phyloP scores from a whole-genome alignment of 2,329 filamentous ascomycete genomes.

The Dothideomycetidae sp. region DNA sequence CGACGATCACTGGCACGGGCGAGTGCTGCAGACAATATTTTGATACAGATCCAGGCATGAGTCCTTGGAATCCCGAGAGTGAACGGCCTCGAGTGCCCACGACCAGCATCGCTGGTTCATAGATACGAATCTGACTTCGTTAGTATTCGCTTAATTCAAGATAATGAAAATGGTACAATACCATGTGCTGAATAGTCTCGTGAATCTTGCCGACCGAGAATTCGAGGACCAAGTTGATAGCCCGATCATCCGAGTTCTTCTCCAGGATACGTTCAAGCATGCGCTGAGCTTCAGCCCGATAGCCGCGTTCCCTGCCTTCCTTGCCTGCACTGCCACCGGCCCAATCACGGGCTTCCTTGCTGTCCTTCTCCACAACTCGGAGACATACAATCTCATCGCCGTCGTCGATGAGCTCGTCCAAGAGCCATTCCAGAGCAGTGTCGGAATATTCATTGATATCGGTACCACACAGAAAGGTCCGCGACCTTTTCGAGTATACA shows the following conservation, averaged over 20 bases:
- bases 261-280: constrained; percentile 62
- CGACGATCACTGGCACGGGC: constrained; percentile 83
- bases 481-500: constrained; percentile 61
- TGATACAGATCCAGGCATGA: constrained; percentile 78
- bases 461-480: constrained; percentile 80
- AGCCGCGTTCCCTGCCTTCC: constrained; percentile 42
- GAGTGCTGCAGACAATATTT: constrained; percentile 93
- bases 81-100: constrained; percentile 79
- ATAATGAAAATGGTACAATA: constrained; percentile 31
- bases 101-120: constrained; percentile 80
- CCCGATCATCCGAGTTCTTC: constrained; percentile 70
- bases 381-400: constrained; percentile 89
- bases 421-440: constrained; percentile 80
- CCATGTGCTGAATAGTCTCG: constrained; percentile 79
- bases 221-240: constrained; percentile 74
- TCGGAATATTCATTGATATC: constrained; percentile 88
- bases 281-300: constrained; percentile 59
- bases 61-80: constrained; percentile 69
- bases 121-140: constrained; percentile 62
- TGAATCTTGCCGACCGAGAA: constrained; percentile 82
- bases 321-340: constrained; percentile 41
- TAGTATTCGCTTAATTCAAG: constrained; percentile 3
- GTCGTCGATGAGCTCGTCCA: constrained; percentile 84
- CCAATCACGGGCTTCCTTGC: constrained; percentile 42
- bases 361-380: constrained; percentile 72